Base-by-base conservation (phyloP, 2,329 filamentous ascomycete genomes). In the Aphanoascus verrucosus region DNA sequence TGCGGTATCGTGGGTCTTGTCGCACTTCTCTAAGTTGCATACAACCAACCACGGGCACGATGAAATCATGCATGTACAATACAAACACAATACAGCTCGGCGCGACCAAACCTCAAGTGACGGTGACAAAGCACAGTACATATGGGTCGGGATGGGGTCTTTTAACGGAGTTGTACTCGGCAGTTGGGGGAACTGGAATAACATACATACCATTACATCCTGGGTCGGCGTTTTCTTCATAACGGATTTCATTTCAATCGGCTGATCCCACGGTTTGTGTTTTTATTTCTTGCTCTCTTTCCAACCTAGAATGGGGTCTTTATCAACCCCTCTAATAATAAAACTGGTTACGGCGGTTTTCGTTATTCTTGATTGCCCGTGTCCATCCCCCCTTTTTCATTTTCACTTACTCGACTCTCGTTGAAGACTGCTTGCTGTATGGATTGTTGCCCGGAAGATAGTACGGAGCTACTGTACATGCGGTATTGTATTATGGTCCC, bases 151-250 rank as follows among this genome's bases (percentile, higher is more conserved):
- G 23, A 28, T 28, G 34, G 34, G 11, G 15, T 15, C 20, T 31
- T 11, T 31, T 17, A 15, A 15, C 17, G 46, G 46, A 49, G 46
- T 49, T 49, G n/a, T 40, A 34, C 46, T 49, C 19, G 46, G 34
- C 7, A 34, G 19, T 15, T 14, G 28, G 43, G 8, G n/a, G n/a
- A n/a, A 7, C 11, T 11, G 17, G 23, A n/a, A n/a, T n/a, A n/a
- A n/a, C n/a, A 48, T 23, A 14, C 8, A 7, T 37, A n/a, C n/a
- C n/a, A n/a, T n/a, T n/a, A 28, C 23, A 28, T 38, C 37, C 17
- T n/a, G 11, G 32, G 17, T 14, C 17, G 45, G 32, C 35, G 32
- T 38, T 23, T 34, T 17, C n/a, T n/a, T n/a, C n/a, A n/a, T 28
- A 7, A 28, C 23, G 23, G 23, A n/a, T n/a, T n/a, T n/a, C n/a